Percentiles rank a stretch among this genome's conserved stretches.
Conservation (phyloP, 768 basidiomycete species). For the Mycena vitilis region DNA sequence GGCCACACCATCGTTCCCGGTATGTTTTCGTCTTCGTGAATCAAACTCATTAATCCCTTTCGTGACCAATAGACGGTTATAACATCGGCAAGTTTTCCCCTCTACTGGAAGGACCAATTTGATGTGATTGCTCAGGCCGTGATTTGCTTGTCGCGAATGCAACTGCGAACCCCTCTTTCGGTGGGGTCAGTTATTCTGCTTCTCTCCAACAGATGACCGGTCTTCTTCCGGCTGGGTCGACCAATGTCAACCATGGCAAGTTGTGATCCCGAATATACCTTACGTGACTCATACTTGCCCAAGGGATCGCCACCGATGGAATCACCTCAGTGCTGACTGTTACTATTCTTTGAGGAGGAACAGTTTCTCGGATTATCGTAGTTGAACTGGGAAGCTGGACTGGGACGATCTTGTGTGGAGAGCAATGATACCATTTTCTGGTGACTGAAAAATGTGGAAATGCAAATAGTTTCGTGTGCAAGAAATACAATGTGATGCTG, state of each 20-base stretch:
- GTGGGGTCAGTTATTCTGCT: slow-evolving; percentile 60
- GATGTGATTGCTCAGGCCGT: slow-evolving; percentile 13
- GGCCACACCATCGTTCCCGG: slow-evolving; percentile 54
- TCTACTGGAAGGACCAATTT: slow-evolving; percentile 43
- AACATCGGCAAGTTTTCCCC: slow-evolving; percentile 52
- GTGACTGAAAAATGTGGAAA: too few relatives aligned
- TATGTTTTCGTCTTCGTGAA: too few relatives aligned
- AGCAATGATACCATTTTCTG: too few relatives aligned
- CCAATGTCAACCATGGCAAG: slow-evolving; percentile 53
- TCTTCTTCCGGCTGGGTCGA: slow-evolving; percentile 62
- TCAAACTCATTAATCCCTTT: too few relatives aligned
- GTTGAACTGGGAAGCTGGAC: too few relatives aligned
- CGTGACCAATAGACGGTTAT: slow-evolving; percentile 52
- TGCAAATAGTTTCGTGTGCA: background rate
- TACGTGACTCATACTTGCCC: slow-evolving; percentile 3
- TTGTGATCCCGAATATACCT: background rate
- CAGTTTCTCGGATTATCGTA: background rate
- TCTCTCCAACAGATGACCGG: slow-evolving; percentile 60
- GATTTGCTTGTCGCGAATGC: slow-evolving; percentile 33
- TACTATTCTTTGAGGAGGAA: slow-evolving; percentile 48
- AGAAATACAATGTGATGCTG: slow-evolving; percentile 18
- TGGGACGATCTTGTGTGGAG: too few relatives aligned
- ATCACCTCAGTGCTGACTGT: slow-evolving; percentile 67
- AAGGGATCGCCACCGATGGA: slow-evolving; percentile 72
- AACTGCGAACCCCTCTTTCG: slow-evolving; percentile 50